These are phyloP conservation scores for Persicaria maculosa DNA, from an alignment of 148 eudicot genomes.

Conservation along the genomic window DNA sequence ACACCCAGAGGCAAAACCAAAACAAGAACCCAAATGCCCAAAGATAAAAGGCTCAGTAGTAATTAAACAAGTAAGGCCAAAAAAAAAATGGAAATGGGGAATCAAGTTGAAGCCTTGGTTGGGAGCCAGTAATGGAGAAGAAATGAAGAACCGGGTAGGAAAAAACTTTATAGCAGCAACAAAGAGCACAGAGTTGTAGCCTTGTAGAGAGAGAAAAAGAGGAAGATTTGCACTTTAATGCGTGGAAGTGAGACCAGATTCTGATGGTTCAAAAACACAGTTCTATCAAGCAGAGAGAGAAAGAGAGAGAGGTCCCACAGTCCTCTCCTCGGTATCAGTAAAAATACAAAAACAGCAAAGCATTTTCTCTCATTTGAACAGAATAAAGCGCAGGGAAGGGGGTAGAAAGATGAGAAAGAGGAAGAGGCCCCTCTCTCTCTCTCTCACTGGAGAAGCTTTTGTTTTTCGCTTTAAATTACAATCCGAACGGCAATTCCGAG, in stretches of 20 bases:
- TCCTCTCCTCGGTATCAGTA: not conserved
- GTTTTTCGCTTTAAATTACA: too few species aligned
- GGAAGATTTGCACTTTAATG: conserved; percentile 3
- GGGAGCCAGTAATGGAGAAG: not conserved
- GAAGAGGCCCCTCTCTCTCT: not conserved
- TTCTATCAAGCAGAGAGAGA: not conserved
- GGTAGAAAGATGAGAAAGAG: not conserved
- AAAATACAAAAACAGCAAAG: not conserved
- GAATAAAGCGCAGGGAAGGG: not conserved
- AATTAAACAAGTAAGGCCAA: not conserved
- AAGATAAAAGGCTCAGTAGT: not conserved
- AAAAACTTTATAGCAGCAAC: conserved; percentile 4
- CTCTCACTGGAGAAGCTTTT: not conserved
- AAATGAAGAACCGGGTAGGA: not conserved
- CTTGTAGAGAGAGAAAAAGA: not conserved
- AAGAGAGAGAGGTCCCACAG: not conserved
- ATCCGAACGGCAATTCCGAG: too few species aligned
- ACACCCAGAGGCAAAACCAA: too few species aligned
- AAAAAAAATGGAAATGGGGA: too few species aligned
- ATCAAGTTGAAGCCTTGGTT: not conserved
- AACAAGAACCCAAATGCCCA: not conserved
- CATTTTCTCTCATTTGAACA: not conserved
- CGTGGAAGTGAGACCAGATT: conserved; percentile 10
- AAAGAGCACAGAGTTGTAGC: not conserved
- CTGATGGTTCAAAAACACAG: not conserved